Evolutionary conservation across 2,329 filamentous ascomycete genomes (phyloP), one percentile per base, ranked within the genome.

Genomic region (Triangularia setosa): DNA sequence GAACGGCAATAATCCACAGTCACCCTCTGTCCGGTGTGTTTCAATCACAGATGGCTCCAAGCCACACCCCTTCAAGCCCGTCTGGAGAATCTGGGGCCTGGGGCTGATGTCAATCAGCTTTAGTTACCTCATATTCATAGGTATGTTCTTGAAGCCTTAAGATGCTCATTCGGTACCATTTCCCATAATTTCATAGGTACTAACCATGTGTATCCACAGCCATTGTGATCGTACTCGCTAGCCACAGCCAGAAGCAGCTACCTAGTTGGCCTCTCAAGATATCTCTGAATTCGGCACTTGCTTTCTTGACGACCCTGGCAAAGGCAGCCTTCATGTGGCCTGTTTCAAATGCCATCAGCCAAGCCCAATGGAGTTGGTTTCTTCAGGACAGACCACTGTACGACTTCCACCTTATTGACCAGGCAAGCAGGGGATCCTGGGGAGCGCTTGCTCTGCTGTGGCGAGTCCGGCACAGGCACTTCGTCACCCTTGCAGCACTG

Each of bases 261-360:
- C 52, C 52, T 3, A 55, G 4, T n/a, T 28, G 12, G 21, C 52
- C 52, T n/a, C 52, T 55, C 3, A 24, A 55, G 12, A 55, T 55
- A 25, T 64, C 64, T 2, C 58, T 64, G 40, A 66, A 65, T 60
- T 63, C 64, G 1, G 59, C 61, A n/a, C 35, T 65, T 3, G 64
- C 64, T 16, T 63, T 65, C 44, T 62, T 66, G 58, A 66, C 64
- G 8, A 64, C 64, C 14, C 58, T 66, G 23, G 58, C 62, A 44
- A 66, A 66, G 48, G 64, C 62, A 12, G 40, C 62, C 14, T 64
- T 66, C 27, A 66, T 64, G 62, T 33, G 18, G 5, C 62, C 62
- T 9, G 55, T 64, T n/a, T 33, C 56, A 16, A 55, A 66, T 18
- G 53, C 53, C 4, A 52, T 66, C 28, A 62, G 58, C 55, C 64